A percentile compares a stretch with the other conserved stretches of the same genome.
Conservation (phyloP, 305 asterid genomes). For the Fraxinus floribunda region DNA sequence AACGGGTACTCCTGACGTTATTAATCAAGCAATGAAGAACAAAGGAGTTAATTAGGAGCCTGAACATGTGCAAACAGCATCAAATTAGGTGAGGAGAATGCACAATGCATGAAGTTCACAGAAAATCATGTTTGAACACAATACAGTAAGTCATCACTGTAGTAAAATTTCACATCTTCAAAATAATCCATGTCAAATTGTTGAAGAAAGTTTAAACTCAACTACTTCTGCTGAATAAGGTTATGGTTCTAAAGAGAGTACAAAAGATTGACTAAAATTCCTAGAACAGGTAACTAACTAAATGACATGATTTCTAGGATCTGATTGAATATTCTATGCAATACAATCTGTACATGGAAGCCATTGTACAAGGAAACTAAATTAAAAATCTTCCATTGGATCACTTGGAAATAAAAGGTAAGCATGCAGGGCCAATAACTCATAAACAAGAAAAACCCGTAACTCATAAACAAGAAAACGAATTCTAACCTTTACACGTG, state of each 20-base stretch:
- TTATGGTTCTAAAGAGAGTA: background rate
- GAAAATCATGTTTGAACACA: background rate
- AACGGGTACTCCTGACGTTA: background rate
- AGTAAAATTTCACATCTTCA: background rate
- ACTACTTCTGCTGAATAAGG: background rate
- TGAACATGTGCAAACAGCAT: background rate
- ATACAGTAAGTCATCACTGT: background rate
- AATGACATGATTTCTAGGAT: background rate
- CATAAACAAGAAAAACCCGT: constrained; percentile 6
- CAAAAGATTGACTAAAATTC: background rate
- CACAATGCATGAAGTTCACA: background rate
- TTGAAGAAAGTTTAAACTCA: background rate
- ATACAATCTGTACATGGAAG: background rate
- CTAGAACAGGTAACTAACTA: background rate
- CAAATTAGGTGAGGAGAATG: constrained; percentile 1
- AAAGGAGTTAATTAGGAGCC: background rate
- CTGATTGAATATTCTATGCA: background rate
- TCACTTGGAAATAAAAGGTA: background rate
- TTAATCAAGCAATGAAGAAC: background rate
- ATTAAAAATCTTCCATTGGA: background rate
- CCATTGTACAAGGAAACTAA: background rate
- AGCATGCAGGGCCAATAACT: background rate
- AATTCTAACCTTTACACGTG: constrained; percentile 73
- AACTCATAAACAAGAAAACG: constrained; percentile 9
- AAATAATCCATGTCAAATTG: background rate